phyloP scores from a whole-genome alignment of 2,329 filamentous ascomycete genomes.

The Cordyceps pruinosa region DNA sequence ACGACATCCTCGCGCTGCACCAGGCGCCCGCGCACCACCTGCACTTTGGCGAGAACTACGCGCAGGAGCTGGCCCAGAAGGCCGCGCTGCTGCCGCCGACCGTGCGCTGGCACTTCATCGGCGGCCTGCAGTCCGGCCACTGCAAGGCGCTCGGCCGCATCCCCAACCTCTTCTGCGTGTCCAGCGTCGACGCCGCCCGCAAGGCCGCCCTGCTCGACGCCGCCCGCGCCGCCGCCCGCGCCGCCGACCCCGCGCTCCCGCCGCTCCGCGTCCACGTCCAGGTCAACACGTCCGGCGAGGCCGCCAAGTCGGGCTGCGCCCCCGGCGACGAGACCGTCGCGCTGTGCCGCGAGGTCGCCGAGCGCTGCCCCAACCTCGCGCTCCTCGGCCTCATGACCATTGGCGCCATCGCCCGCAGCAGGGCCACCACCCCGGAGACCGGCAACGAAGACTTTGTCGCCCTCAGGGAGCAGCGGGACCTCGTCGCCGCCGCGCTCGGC shows the following conservation, averaged over 20 bases:
- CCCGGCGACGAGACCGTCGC: constrained; percentile 55
- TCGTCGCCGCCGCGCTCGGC: constrained; percentile 49
- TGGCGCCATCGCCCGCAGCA: constrained; percentile 81
- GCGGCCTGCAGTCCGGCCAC: constrained; percentile 83
- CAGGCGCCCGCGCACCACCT: constrained; percentile 49
- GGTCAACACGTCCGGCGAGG: constrained; percentile 90
- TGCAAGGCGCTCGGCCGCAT: constrained; percentile 82
- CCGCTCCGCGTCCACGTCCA: constrained; percentile 76
- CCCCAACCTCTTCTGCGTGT: constrained; percentile 84
- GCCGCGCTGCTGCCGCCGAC: constrained; percentile 66
- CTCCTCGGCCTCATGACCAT: constrained; percentile 94
- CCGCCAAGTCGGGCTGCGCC: constrained; percentile 72
- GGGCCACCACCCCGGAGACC: constrained; percentile 63
- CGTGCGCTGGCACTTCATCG: constrained; percentile 95
- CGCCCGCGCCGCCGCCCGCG: constrained; percentile 56
- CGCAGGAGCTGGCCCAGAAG: constrained; percentile 84
- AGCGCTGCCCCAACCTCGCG: constrained; percentile 64
- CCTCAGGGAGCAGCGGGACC: constrained; percentile 63
- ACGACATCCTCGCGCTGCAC: constrained; percentile 82
- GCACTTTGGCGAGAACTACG: constrained; percentile 97
- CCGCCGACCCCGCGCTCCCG: constrained; percentile 30
- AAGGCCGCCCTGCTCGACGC: constrained; percentile 80
- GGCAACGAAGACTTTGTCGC: constrained; percentile 85
- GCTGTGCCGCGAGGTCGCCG: constrained; percentile 63
- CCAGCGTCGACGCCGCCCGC: constrained; percentile 79